Evolutionary conservation across 345 rosid species (phyloP), one percentile per base, ranked within the genome.

Genomic region (Eucalyptus globulus): DNA sequence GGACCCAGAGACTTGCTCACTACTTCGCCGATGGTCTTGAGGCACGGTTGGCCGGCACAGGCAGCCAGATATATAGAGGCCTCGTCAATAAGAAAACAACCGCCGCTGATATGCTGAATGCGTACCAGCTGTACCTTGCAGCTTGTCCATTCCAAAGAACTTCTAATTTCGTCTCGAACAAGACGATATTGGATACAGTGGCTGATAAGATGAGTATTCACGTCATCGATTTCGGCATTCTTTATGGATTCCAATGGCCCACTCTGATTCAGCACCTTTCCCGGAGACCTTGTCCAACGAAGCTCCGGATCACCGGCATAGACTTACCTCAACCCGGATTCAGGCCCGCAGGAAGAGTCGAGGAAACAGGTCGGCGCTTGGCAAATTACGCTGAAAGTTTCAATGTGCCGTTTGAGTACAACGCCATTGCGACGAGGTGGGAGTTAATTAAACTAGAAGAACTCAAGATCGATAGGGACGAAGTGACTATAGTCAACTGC

Each of bases 1-100:
- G 89, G 88, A 89, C 87, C n/a, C 92, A 92, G 89, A 90, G 93
- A 88, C 49, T 92, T 21, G 90, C 93, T 34, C 88, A 89, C 88
- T 92, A 34, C 24, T 90, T 92, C 49, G 92, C 91, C 3, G 87
- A 90, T 83, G 93, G 92, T 19, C 91, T 92, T 12, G 92, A 90
- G 72, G 92, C 92, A 40, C 86, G 93, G 13, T 49, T 92, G 83
- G 91, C 90, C 34, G 93, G 93, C 8, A 92, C 92, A 40, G 90
- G 88, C 34, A 62, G 86, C 53, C 87, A 89, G 17, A 89, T 86
- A n/a, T 89, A 86, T 87, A 89, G 90, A 89, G 90, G 90, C 53
- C 49, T 89, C 15, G 47, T 62, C 12, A 65, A 34, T 62, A 89
- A 62, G 65, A 81, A 40, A 49, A 89, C 44, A 26, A 15, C 44